phyloP scores from a whole-genome alignment of 2,329 filamentous ascomycete species.

The Talaromyces rugulosus region DNA sequence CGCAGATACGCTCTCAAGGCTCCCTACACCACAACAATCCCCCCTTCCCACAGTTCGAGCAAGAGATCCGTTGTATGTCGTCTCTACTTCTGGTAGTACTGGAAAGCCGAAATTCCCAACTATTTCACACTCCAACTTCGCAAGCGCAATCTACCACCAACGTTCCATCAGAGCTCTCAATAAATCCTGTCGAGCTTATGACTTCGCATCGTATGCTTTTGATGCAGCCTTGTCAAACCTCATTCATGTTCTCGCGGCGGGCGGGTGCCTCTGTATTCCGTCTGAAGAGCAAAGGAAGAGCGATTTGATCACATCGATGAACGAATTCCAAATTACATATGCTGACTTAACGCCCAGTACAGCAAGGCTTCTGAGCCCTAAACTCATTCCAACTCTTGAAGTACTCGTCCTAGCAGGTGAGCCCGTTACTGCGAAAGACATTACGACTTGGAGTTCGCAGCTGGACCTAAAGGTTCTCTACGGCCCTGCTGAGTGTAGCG shows the following conservation, averaged over 20 bases:
- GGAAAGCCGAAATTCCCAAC: conserved; percentile 54
- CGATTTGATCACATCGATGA: conserved; percentile 36
- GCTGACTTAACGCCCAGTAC: conserved; percentile 58
- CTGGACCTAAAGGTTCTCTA: background rate
- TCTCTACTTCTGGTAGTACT: conserved; percentile 57
- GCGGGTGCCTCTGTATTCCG: conserved; percentile 58
- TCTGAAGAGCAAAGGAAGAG: conserved; percentile 41
- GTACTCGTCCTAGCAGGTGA: background rate
- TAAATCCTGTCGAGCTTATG: conserved; percentile 47
- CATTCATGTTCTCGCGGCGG: conserved; percentile 51
- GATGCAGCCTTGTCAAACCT: conserved; percentile 53
- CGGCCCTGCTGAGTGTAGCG: background rate
- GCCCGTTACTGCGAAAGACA: background rate
- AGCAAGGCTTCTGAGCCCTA: conserved; percentile 29
- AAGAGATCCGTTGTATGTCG: conserved; percentile 47
- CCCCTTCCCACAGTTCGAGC: background rate
- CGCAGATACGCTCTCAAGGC: background rate
- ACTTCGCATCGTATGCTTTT: conserved; percentile 53
- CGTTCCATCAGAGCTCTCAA: conserved; percentile 51
- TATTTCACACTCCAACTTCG: conserved; percentile 56
- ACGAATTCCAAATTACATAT: conserved; percentile 49
- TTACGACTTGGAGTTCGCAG: background rate
- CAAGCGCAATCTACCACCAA: conserved; percentile 55
- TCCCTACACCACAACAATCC: background rate
- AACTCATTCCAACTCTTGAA: background rate